Base-by-base conservation (phyloP, 768 basidiomycete genomes). In the Termitomyces heimii region DNA sequence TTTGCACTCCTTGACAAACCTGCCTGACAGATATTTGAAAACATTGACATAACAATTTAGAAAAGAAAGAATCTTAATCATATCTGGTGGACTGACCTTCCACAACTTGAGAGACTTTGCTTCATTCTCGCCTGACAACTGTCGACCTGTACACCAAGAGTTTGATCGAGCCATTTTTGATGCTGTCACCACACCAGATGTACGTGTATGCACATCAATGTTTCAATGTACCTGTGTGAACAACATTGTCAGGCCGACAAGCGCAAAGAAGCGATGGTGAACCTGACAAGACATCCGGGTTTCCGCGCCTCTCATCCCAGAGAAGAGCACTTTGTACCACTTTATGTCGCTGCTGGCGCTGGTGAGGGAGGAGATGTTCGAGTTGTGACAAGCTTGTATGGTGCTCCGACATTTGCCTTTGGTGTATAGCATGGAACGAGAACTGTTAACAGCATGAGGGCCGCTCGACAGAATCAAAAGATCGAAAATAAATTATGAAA, bases 321-420 rank as follows among this genome's bases (percentile, higher is more conserved):
- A 3, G 84, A 84, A 60, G 92, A 94, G 29, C 91, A 93, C 65
- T 89, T 93, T 64, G 75, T 92, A 16, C 91, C 92, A 10, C 60
- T 93, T 16, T 89, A 91, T 66, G 76, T 92, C 42, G 88, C 86
- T 4, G 86, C 83, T 3, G 90, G 88, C 3, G 90, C 88, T 8
- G 85, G 84, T 9, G 85, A 82, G 43, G 76, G 74, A 6, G 83
- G 81, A 1, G 71, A 74, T 34, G 77, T 76, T 8, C 73, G 69
- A 63, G 73, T 85, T 10, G 55, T 89, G 28, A 70, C 74, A 35
- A 80, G 78, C 32, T 62, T 80, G 52, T 84, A 84, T 62, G 86
- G 85, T 4, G 74, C 78, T 18, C 79, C 82, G n/a, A 84, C 86
- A 16, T 73, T 86, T 60, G 85, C 83, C 42, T 89, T 89, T 69